These are phyloP conservation scores for Maudiozyma humilis DNA, from an alignment of 1,139 yeast genomes.

Conservation along the genomic window DNA sequence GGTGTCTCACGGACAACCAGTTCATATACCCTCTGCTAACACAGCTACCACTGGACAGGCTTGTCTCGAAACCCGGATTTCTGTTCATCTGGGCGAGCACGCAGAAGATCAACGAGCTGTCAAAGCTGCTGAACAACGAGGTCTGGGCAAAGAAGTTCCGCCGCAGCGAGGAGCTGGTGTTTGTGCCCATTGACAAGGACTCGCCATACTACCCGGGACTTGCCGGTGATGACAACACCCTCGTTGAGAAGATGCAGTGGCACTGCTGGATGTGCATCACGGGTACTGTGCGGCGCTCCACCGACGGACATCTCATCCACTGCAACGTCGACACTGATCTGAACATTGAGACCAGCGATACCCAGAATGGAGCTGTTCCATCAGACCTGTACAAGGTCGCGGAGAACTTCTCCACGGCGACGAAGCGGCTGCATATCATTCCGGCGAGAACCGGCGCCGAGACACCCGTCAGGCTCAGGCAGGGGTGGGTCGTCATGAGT, in stretches of 20 bases:
- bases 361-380: conserved; percentile 49
- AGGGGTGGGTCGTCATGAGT: conserved; percentile 86
- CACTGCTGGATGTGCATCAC: conserved; percentile 97
- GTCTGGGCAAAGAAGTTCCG: conserved; percentile 69
- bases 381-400: conserved; percentile 69
- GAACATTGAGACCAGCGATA: conserved; percentile 45
- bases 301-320: conserved; percentile 76
- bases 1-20: conserved; percentile 71
- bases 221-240: conserved; percentile 37
- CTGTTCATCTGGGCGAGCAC: conserved; percentile 82
- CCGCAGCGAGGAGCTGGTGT: conserved; percentile 79
- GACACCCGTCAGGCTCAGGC: conserved; percentile 60
- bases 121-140: conserved; percentile 47
- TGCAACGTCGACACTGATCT: conserved; percentile 90
- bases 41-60: conserved; percentile 58
- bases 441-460: conserved; percentile 60
- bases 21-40: conserved; percentile 51
- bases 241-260: conserved; percentile 60
- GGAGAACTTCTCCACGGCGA: conserved; percentile 83
- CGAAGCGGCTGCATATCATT: conserved; percentile 72
- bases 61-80: conserved; percentile 81
- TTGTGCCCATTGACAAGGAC: conserved; percentile 50
- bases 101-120: conserved; percentile 56
- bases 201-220: conserved; percentile 55
- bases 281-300: conserved; percentile 82